Evolutionary conservation across 176 grass and related monocot species (phyloP).

Genomic region (Tillandsia fasciculata): DNA sequence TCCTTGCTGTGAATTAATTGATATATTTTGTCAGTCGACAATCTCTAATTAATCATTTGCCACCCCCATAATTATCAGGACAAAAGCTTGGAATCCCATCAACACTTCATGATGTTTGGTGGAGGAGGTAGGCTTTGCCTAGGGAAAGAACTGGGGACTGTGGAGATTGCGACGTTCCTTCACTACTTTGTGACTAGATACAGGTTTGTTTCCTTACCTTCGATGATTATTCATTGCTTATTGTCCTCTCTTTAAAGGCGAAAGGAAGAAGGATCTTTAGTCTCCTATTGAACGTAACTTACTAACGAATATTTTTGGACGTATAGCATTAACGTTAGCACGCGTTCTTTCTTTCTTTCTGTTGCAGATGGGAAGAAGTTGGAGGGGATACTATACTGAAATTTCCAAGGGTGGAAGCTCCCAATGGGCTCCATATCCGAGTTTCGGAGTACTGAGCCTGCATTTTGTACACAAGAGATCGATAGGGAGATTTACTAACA

Average conservation of each 20-base stretch:
- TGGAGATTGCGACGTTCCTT: slow-evolving; percentile 81
- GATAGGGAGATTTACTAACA: slow-evolving; percentile 27
- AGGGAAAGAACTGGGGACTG: slow-evolving; percentile 79
- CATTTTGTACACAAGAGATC: slow-evolving; percentile 33
- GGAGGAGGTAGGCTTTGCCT: slow-evolving; percentile 84
- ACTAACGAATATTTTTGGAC: background rate
- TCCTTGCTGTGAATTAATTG: background rate
- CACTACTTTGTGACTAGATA: slow-evolving; percentile 88
- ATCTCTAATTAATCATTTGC: slow-evolving; percentile 11
- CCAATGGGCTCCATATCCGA: slow-evolving; percentile 70
- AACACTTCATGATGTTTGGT: slow-evolving; percentile 95
- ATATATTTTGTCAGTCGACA: background rate
- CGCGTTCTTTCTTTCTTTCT: background rate
- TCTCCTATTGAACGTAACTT: too few species aligned
- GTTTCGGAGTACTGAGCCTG: slow-evolving; percentile 45
- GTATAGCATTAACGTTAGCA: background rate
- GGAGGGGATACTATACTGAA: slow-evolving; percentile 60
- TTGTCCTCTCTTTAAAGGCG: background rate
- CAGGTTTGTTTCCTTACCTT: slow-evolving; percentile 35
- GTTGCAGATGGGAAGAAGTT: slow-evolving; percentile 86
- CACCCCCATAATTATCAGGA: slow-evolving; percentile 35
- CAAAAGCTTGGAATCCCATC: slow-evolving; percentile 65
- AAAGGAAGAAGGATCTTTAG: too few species aligned
- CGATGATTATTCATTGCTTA: background rate
- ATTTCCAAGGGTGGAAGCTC: slow-evolving; percentile 87